Conservation (phyloP, 352 stramenopile species). For the Blastocystis sp. region DNA sequence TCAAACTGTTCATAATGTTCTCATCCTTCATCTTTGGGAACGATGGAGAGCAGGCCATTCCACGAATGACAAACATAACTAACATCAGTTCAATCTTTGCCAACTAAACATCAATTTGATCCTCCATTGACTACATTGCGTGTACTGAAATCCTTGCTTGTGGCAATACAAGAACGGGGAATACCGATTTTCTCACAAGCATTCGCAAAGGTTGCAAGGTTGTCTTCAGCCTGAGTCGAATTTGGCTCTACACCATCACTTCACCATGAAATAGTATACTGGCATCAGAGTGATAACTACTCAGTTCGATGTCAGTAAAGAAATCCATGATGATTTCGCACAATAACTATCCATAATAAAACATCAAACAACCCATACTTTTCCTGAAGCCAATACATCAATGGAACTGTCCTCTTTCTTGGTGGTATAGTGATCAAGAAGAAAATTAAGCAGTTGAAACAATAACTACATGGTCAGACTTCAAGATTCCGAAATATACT, state of each 20-base stretch:
- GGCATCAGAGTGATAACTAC: not conserved
- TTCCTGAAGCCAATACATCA: constrained; percentile 17
- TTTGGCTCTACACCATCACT: not conserved
- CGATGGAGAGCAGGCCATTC: not conserved
- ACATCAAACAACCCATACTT: not conserved
- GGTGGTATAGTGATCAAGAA: not conserved
- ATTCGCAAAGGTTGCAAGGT: not conserved
- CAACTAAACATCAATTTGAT: not conserved
- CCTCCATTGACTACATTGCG: not conserved
- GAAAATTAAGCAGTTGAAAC: not conserved
- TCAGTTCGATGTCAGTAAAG: not conserved
- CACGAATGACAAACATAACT: constrained; percentile 30
- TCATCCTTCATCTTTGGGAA: not conserved
- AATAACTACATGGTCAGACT: constrained; percentile 9
- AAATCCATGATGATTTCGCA: constrained; percentile 38
- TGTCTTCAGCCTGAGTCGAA: constrained; percentile 7
- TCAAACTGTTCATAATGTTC: not conserved
- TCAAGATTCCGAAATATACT: not conserved
- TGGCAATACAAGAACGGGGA: constrained; percentile 6
- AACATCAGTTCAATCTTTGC: constrained; percentile 43
- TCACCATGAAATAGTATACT: not conserved
- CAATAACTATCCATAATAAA: not conserved
- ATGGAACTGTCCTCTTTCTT: not conserved
- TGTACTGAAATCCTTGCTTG: not conserved
- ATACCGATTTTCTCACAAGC: constrained; percentile 22